These are phyloP conservation scores for Diaporthe sp. DNA, from an alignment of 2,329 filamentous ascomycete species.

Conservation along the genomic window DNA sequence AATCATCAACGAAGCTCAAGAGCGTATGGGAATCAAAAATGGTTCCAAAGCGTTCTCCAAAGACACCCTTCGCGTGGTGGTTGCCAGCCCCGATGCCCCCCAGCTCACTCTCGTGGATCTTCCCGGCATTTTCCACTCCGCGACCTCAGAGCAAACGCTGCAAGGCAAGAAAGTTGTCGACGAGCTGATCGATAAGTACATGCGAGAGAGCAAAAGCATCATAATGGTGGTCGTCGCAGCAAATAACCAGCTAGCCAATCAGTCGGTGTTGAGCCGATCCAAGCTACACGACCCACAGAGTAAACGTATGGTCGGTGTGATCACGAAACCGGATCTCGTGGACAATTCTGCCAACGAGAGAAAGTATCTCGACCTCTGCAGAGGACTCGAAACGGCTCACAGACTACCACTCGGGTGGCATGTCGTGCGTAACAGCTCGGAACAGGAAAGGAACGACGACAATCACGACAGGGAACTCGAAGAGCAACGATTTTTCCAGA, in stretches of 20 bases:
- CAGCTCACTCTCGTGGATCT: conserved; percentile 69
- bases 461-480: conserved; percentile 49
- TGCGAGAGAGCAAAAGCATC: conserved; percentile 69
- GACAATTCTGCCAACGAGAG: conserved; percentile 55
- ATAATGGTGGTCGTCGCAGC: conserved; percentile 69
- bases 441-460: conserved; percentile 46
- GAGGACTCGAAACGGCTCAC: conserved; percentile 49
- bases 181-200: conserved; percentile 64
- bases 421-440: conserved; percentile 62
- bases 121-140: conserved; percentile 59
- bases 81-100: conserved; percentile 57
- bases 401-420: conserved; percentile 64
- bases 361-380: conserved; percentile 52
- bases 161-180: conserved; percentile 51
- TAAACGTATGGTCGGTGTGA: conserved; percentile 66
- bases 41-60: conserved; percentile 55
- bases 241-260: conserved; percentile 63
- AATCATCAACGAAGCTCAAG: conserved; percentile 66
- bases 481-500: conserved; percentile 51
- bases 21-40: conserved; percentile 60
- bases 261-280: conserved; percentile 62
- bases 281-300: conserved; percentile 57
- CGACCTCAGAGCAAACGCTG: conserved; percentile 50
- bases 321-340: conserved; percentile 68
- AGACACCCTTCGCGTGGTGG: conserved; percentile 61